These are phyloP conservation scores for Didymella segeticola DNA, from an alignment of 2,329 filamentous ascomycete species.

Conservation along the genomic window DNA sequence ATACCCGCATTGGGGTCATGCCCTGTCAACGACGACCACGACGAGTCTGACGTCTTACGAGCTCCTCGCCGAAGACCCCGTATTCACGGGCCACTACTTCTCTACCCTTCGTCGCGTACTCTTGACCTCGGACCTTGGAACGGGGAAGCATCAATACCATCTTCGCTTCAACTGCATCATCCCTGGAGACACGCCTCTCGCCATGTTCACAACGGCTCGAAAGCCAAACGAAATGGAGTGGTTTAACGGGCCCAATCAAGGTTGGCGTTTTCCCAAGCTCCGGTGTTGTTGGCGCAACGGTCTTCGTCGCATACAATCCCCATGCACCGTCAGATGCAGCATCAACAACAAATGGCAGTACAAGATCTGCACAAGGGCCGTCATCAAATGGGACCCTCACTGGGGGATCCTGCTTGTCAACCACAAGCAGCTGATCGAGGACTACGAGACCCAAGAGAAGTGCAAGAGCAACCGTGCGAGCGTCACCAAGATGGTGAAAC, in stretches of 20 bases:
- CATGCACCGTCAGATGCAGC: slow-evolving; percentile 9
- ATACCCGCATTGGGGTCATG: not conserved
- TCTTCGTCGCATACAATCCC: not conserved
- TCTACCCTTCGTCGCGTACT: not conserved
- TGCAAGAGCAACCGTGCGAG: not conserved
- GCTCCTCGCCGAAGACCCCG: not conserved
- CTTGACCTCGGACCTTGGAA: not conserved
- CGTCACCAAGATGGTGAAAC: not conserved
- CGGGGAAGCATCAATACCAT: not conserved
- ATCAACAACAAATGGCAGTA: slow-evolving; percentile 17
- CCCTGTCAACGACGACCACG: not conserved
- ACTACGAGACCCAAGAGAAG: slow-evolving; percentile 10
- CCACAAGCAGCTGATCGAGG: slow-evolving; percentile 14
- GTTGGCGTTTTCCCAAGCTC: not conserved
- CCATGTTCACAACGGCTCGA: not conserved
- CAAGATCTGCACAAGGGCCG: slow-evolving; percentile 1
- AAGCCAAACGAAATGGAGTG: not conserved
- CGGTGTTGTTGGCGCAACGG: slow-evolving; percentile 3
- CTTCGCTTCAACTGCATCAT: not conserved
- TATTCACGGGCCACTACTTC: not conserved
- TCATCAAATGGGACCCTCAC: slow-evolving; percentile 15
- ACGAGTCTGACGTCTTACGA: not conserved
- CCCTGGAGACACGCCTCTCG: not conserved
- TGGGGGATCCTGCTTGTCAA: slow-evolving; percentile 13
- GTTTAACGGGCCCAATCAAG: not conserved